Evolutionary conservation across 352 stramenopile species (phyloP).

Genomic region (Labyrinthula sp.): DNA sequence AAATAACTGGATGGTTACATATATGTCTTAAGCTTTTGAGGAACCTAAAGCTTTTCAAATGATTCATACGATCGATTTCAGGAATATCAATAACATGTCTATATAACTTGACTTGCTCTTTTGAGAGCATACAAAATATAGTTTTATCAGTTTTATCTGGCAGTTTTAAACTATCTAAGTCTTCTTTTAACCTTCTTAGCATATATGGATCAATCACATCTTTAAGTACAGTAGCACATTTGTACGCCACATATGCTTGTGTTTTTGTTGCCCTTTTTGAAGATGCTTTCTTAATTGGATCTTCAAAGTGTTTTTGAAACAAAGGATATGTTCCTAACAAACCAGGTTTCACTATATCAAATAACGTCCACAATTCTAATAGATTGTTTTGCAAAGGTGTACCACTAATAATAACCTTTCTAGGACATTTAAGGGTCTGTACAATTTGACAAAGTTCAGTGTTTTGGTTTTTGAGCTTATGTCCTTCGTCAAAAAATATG

Average conservation of each 20-base stretch:
- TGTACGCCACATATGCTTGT: constrained; percentile 84
- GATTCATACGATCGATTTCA: constrained; percentile 8
- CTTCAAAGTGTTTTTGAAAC: constrained; percentile 89
- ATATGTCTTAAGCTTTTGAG: constrained; percentile 24
- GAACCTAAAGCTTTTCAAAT: constrained; percentile 20
- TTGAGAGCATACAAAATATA: constrained; percentile 77
- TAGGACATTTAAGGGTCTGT: constrained; percentile 60
- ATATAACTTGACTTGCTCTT: constrained; percentile 65
- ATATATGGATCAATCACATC: constrained; percentile 89
- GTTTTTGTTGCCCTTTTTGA: constrained; percentile 68
- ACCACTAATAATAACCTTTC: constrained; percentile 34
- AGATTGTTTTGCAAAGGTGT: constrained; percentile 77
- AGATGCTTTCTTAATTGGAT: constrained; percentile 76
- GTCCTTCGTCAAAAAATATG: constrained; percentile 90
- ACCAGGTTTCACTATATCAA: constrained; percentile 96
- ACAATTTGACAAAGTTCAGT: constrained; percentile 79
- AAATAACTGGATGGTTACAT: constrained; percentile 31
- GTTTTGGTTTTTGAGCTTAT: constrained; percentile 93
- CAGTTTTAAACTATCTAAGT: constrained; percentile 48
- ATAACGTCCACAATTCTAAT: constrained; percentile 86
- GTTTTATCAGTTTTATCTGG: constrained; percentile 94
- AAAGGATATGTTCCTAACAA: constrained; percentile 80
- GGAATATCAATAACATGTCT: constrained; percentile 44
- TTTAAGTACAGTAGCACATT: constrained; percentile 77
- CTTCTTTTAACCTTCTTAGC: constrained; percentile 53